phyloP scores from a whole-genome alignment of 768 basidiomycete genomes.

The Phlegmacium glaucopus region DNA sequence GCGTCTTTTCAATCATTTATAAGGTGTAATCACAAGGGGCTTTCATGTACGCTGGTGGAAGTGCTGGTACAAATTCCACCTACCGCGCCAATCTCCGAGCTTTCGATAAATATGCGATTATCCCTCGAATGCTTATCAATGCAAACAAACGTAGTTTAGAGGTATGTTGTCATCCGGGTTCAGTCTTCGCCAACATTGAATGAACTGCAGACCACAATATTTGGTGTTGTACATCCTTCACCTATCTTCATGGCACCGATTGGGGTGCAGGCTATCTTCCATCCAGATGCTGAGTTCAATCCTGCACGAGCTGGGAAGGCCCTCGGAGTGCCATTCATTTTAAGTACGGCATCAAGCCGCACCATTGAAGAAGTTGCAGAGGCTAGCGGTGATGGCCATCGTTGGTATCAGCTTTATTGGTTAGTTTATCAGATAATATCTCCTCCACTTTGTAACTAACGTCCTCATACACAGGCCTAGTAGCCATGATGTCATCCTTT shows the following conservation, averaged over 20 bases:
- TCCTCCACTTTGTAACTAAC: background rate
- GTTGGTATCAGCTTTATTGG: constrained; percentile 88
- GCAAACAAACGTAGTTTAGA: constrained; percentile 56
- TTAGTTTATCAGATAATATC: constrained; percentile 19
- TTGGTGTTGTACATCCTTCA: constrained; percentile 58
- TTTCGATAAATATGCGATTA: constrained; percentile 65
- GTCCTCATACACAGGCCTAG: constrained; percentile 47
- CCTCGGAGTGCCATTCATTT: constrained; percentile 63
- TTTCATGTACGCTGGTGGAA: constrained; percentile 75
- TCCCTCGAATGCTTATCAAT: constrained; percentile 77
- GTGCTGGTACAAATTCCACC: constrained; percentile 70
- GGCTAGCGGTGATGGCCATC: constrained; percentile 62
- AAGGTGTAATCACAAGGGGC: constrained; percentile 36
- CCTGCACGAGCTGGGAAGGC: constrained; percentile 61
- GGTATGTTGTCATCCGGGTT: constrained; percentile 30
- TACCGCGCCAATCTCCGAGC: constrained; percentile 62
- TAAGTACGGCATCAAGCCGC: constrained; percentile 72
- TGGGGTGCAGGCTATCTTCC: constrained; percentile 75
- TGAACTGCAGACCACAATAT: constrained; percentile 55
- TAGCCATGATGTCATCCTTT: constrained; percentile 55
- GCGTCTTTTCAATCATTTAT: background rate
- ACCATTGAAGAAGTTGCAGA: constrained; percentile 76
- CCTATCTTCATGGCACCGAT: constrained; percentile 72
- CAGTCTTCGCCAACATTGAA: background rate
- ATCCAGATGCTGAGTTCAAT: constrained; percentile 69